Conservation (phyloP, 2,329 filamentous ascomycete genomes). For the Sphaerostilbella broomeana region DNA sequence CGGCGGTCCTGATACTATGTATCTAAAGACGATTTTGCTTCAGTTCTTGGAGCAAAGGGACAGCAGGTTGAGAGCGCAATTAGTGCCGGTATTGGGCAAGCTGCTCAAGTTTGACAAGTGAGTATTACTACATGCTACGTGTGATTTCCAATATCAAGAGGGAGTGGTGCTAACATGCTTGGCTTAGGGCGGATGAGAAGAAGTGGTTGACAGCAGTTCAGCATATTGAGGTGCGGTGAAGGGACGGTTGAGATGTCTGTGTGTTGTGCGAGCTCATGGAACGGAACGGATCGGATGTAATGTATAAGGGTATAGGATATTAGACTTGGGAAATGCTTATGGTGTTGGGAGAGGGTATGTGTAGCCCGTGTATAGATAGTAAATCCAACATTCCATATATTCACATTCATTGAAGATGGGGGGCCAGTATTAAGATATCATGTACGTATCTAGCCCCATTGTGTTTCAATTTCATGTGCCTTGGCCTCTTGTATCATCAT, state of each 20-base stretch:
- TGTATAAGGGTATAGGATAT: too few species aligned
- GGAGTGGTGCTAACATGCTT: neutral
- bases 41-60: constrained; percentile 79
- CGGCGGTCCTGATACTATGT: constrained; percentile 46
- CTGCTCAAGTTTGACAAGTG: constrained; percentile 71
- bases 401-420: too few species aligned
- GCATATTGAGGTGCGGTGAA: constrained; percentile 17
- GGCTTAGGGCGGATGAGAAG: constrained; percentile 19
- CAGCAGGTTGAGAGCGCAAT: constrained; percentile 65
- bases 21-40: constrained; percentile 73
- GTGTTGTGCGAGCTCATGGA: too few species aligned
- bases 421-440: too few species aligned
- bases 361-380: too few species aligned
- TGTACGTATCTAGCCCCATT: too few species aligned
- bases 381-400: too few species aligned
- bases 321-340: too few species aligned
- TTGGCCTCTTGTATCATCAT: too few species aligned
- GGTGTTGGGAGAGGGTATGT: too few species aligned
- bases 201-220: constrained; percentile 23
- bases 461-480: too few species aligned
- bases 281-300: too few species aligned
- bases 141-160: neutral
- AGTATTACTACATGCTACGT: constrained; percentile 28
- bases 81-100: constrained; percentile 72
- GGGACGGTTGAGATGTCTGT: neutral